phyloP scores from a whole-genome alignment of 768 basidiomycete species.

The Panellus pusillus region DNA sequence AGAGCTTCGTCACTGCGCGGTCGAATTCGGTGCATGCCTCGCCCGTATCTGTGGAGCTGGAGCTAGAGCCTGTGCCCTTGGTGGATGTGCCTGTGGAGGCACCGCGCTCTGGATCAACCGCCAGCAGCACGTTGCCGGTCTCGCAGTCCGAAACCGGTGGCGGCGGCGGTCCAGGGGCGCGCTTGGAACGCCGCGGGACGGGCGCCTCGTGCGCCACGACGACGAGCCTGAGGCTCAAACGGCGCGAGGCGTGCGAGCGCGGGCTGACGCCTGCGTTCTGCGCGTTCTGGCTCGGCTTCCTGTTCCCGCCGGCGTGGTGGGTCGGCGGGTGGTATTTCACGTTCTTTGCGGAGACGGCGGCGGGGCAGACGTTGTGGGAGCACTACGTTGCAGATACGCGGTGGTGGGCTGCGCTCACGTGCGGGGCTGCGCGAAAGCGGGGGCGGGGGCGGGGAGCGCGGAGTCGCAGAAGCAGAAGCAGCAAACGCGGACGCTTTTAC shows the following conservation, averaged over 20 bases:
- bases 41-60: not conserved
- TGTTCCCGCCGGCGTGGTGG: slow-evolving; percentile 21
- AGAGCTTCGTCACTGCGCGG: slow-evolving; percentile 21
- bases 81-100: not conserved
- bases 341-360: slow-evolving; percentile 17
- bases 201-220: slow-evolving; percentile 4
- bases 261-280: slow-evolving; percentile 19
- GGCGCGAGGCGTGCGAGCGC: slow-evolving; percentile 9
- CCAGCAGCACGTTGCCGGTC: slow-evolving; percentile 6
- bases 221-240: slow-evolving; percentile 10
- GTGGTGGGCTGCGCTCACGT: slow-evolving; percentile 18
- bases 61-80: not conserved
- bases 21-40: slow-evolving; percentile 7
- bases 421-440: not conserved
- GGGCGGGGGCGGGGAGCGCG: not conserved
- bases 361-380: slow-evolving; percentile 16
- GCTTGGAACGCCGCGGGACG: slow-evolving; percentile 12
- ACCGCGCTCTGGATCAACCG: not conserved
- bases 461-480: not conserved
- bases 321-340: slow-evolving; percentile 23
- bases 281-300: slow-evolving; percentile 21
- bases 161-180: not conserved
- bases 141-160: not conserved
- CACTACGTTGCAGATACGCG: slow-evolving; percentile 18
- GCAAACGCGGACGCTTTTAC: slow-evolving; percentile 10